Evolutionary conservation across 208 protist species (phyloP), one percentile per base, ranked within the genome.

Genomic region (Porcisia hertigi): DNA sequence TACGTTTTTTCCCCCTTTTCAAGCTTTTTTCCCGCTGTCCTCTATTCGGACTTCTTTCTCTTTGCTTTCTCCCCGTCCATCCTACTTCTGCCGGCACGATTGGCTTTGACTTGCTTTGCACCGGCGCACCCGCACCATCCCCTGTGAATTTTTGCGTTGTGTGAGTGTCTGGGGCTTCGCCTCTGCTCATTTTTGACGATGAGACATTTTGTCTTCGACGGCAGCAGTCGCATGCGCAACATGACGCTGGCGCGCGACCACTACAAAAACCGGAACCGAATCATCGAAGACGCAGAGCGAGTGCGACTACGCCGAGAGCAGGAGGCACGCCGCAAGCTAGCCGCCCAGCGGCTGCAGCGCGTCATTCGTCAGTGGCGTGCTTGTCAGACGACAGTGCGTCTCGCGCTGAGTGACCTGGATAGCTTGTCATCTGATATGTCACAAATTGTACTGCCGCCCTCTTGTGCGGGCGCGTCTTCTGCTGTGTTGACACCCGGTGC

Each of bases 181-280:
- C 9, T 3, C 9, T 49, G 45, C 20, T 39, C 25, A 71, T 5
- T n/a, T 25, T 52, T 43, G 11, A 59, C 11, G 11, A 88, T 90
- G 83, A 82, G 82, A 39, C 71, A 74, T 5, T 85, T 85, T 55
- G 41, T 88, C 20, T 97, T 97, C 69, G 86, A 93, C 53, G 93
- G 93, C 53, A 64, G 80, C 14, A 95, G 88, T 70, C 84, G 93
- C 12, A 63, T 80, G 63, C 89, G 84, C 52, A 80, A 84, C 23
- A 77, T 97, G 72, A 86, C 77, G 1, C 81, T 97, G 20, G 92
- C 88, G 5, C 76, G 81, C 7, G 91, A 97, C 64, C 86, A 93
- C 69, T 81, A 83, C 45, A 86, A 81, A 5, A 84, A 84, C 2
- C 77, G 84, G 9, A 80, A 82, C 34, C 73, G 81, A 20, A 85